A percentile compares a stretch with the other conserved stretches of the same genome.
These are phyloP conservation scores for Aulographum hederae DNA, from an alignment of 2,329 filamentous ascomycete species.

Conservation along the genomic window DNA sequence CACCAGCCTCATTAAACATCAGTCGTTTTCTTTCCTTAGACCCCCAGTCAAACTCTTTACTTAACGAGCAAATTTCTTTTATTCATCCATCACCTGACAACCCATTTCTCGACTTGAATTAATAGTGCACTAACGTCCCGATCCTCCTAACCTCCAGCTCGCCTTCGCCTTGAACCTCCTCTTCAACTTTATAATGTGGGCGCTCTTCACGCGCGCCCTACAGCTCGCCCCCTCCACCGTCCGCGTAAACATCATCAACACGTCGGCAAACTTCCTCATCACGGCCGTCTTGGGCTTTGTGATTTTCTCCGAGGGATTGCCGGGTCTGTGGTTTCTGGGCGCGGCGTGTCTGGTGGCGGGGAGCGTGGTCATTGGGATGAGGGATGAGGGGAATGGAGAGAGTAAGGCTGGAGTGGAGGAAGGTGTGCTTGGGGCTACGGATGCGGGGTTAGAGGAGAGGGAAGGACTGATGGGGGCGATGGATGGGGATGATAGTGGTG, in stretches of 20 bases:
- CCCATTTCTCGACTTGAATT: no score
- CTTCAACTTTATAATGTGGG: conserved; percentile 74
- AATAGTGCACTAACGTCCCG: no score
- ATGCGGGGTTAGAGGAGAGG: no score
- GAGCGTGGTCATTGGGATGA: conserved; percentile 59
- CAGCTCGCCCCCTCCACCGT: conserved; percentile 57
- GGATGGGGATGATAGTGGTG: no score
- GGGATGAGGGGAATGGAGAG: conserved; percentile 36
- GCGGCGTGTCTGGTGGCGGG: conserved; percentile 55
- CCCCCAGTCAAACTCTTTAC: no score
- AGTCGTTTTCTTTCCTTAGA: no score
- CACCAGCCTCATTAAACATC: no score
- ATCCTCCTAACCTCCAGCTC: no score
- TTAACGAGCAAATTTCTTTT: no score
- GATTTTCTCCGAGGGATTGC: conserved; percentile 55
- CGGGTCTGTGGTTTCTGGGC: conserved; percentile 60
- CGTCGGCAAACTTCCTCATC: conserved; percentile 63
- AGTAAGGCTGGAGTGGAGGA: not conserved
- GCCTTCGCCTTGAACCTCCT: conserved; percentile 60
- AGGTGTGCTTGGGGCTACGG: no score
- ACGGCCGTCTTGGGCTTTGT: conserved; percentile 53
- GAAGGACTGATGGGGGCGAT: no score
- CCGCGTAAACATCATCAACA: conserved; percentile 68
- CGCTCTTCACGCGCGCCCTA: conserved; percentile 63
- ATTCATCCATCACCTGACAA: no score